Conservation (phyloP, 352 stramenopile genomes). For the Globisporangium cylindrosporum region DNA sequence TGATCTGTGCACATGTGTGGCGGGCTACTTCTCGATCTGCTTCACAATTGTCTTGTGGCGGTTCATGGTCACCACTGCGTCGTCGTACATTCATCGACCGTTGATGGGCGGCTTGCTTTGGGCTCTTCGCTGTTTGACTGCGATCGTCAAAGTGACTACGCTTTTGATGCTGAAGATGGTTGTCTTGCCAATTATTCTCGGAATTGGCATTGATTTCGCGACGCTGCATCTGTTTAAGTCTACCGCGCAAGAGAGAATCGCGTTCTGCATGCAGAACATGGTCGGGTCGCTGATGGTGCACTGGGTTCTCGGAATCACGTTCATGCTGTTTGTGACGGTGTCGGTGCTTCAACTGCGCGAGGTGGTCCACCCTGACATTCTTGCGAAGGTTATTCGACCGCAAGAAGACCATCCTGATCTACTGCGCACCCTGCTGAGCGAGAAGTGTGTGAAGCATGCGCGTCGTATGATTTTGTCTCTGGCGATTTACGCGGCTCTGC, state of each 20-base stretch:
- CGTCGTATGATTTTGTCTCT: conserved; percentile 93
- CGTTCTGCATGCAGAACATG: conserved; percentile 84
- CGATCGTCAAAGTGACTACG: conserved; percentile 93
- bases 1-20: conserved; percentile 74
- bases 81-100: conserved; percentile 79
- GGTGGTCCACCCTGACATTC: conserved; percentile 92
- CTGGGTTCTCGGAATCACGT: conserved; percentile 97
- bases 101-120: conserved; percentile 79
- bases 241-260: conserved; percentile 67
- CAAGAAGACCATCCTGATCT: conserved; percentile 97
- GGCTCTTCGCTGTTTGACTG: conserved; percentile 75
- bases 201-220: conserved; percentile 92
- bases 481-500: conserved; percentile 88
- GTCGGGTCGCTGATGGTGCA: conserved; percentile 93
- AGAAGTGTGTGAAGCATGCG: conserved; percentile 91
- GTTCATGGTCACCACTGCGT: conserved; percentile 81
- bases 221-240: conserved; percentile 90
- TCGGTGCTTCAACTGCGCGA: conserved; percentile 94
- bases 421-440: conserved; percentile 93
- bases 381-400: conserved; percentile 85
- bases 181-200: conserved; percentile 93
- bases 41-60: conserved; percentile 83
- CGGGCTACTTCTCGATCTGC: conserved; percentile 83
- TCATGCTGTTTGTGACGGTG: conserved; percentile 98
- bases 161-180: conserved; percentile 98